Percentiles rank a stretch among this genome's conserved stretches.
Evolutionary conservation across 805 yeast genomes (phyloP).

Genomic region (Kluyveromyces aestuarii): DNA sequence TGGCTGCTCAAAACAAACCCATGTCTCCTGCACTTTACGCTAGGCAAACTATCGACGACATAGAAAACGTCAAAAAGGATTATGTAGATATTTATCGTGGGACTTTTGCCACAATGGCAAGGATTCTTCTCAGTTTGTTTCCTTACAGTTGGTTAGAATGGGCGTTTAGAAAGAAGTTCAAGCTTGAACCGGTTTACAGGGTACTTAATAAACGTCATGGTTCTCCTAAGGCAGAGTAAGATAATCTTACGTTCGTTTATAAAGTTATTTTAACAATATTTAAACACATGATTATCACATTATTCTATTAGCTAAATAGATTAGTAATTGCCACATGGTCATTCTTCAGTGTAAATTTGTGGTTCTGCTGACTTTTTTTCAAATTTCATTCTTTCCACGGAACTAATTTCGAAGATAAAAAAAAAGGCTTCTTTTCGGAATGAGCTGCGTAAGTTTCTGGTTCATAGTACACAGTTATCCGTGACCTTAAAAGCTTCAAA

Average conservation of each 20-base stretch:
- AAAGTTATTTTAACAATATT: too few species aligned
- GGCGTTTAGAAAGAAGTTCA: slow-evolving; percentile 34
- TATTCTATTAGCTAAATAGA: too few species aligned
- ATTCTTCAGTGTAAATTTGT: too few species aligned
- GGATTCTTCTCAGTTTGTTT: slow-evolving; percentile 28
- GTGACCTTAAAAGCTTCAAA: too few species aligned
- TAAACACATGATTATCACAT: too few species aligned
- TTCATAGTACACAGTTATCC: too few species aligned
- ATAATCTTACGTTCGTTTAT: neutral
- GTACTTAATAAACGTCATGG: slow-evolving; percentile 15
- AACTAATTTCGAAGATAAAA: too few species aligned
- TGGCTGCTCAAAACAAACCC: slow-evolving; percentile 54
- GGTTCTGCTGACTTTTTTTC: too few species aligned
- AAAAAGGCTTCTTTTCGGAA: too few species aligned
- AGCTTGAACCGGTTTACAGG: slow-evolving; percentile 28
- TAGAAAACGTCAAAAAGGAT: slow-evolving; percentile 27
- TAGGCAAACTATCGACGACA: slow-evolving; percentile 41
- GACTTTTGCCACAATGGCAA: slow-evolving; percentile 31
- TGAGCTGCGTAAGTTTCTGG: too few species aligned
- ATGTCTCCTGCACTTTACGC: slow-evolving; percentile 55
- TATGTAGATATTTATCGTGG: slow-evolving; percentile 54
- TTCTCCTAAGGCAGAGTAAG: neutral
- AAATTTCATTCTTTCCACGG: too few species aligned
- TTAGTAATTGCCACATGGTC: too few species aligned
- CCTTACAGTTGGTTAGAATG: slow-evolving; percentile 43